Percentiles rank a stretch among this genome's conserved stretches.
These are phyloP conservation scores for Rhynchosporium agropyri DNA, from an alignment of 2,329 filamentous ascomycete species.

Conservation along the genomic window DNA sequence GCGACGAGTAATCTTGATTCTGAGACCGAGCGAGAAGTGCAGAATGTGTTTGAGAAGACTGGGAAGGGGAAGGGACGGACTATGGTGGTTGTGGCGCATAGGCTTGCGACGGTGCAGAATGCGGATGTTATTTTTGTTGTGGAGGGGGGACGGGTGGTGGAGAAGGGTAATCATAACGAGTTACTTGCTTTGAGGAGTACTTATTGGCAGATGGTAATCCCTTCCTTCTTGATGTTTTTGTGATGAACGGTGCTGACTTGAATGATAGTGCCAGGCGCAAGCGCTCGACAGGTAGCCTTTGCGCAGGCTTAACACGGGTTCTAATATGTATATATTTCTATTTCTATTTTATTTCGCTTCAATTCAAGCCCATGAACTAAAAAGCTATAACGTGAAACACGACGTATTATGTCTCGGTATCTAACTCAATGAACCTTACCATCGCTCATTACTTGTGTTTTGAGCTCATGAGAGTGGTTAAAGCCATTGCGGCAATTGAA, in stretches of 20 bases:
- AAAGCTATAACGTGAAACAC: too few relatives aligned
- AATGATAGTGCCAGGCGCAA: constrained; percentile 27
- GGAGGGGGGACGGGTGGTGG: constrained; percentile 34
- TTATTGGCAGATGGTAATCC: constrained; percentile 36
- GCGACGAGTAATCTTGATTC: constrained; percentile 62
- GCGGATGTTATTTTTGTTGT: constrained; percentile 40
- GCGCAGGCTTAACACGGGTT: too few relatives aligned
- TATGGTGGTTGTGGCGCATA: constrained; percentile 43
- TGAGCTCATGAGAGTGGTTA: too few relatives aligned
- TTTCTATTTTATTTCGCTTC: neutral
- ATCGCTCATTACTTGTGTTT: too few relatives aligned
- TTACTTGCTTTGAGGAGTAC: constrained; percentile 29
- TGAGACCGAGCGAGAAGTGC: constrained; percentile 56
- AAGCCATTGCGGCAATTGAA: too few relatives aligned
- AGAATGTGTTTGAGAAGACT: constrained; percentile 67
- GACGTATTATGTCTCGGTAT: too few relatives aligned
- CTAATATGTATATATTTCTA: too few relatives aligned
- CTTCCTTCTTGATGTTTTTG: neutral
- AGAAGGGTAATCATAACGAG: constrained; percentile 33
- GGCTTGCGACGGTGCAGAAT: constrained; percentile 37
- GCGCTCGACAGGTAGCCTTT: constrained; percentile 32
- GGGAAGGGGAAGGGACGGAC: constrained; percentile 54
- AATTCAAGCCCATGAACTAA: neutral
- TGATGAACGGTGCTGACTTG: neutral
- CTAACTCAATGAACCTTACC: too few relatives aligned